Conservation (phyloP, 441 rosid genomes). For the Erysimum pusillum region DNA sequence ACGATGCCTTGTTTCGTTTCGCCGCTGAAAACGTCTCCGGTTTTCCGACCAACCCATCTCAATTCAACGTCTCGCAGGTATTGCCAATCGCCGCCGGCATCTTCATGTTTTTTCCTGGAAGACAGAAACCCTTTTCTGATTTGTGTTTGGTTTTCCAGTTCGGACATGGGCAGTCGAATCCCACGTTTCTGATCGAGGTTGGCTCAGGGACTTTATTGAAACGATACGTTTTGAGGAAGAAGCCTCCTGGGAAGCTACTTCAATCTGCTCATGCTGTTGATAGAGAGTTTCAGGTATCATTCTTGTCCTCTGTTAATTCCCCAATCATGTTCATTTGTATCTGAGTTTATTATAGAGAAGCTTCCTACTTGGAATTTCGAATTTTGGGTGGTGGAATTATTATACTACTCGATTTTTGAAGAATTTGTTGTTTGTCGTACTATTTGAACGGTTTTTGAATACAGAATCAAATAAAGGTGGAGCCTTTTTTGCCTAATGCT, state of each 20-base stretch:
- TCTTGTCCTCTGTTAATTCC: neutral
- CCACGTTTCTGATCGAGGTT: conserved; percentile 79
- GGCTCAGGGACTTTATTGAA: conserved; percentile 58
- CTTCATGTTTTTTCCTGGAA: neutral
- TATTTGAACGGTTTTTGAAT: neutral
- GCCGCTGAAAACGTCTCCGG: conserved; percentile 67
- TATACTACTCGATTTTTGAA: neutral
- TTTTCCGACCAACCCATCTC: conserved; percentile 66
- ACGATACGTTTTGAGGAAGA: conserved; percentile 94
- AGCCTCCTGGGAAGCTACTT: conserved; percentile 84
- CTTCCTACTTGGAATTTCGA: neutral
- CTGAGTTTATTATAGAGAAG: neutral
- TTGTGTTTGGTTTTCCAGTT: conserved; percentile 56
- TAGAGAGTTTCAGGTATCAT: conserved; percentile 80
- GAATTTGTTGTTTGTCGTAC: neutral
- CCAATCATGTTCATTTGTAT: neutral
- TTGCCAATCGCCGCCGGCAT: neutral
- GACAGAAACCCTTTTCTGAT: conserved; percentile 4
- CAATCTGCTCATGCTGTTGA: conserved; percentile 95
- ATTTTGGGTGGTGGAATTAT: conserved; percentile 7
- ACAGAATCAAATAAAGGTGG: conserved; percentile 18
- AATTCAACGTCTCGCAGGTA: conserved; percentile 73
- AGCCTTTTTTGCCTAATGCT: conserved; percentile 17
- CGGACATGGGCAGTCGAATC: conserved; percentile 97
- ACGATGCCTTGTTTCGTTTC: conserved; percentile 68